These are phyloP conservation scores for Parathielavia hyrcaniae DNA, from an alignment of 495 filamentous ascomycete genomes.

Conservation along the genomic window DNA sequence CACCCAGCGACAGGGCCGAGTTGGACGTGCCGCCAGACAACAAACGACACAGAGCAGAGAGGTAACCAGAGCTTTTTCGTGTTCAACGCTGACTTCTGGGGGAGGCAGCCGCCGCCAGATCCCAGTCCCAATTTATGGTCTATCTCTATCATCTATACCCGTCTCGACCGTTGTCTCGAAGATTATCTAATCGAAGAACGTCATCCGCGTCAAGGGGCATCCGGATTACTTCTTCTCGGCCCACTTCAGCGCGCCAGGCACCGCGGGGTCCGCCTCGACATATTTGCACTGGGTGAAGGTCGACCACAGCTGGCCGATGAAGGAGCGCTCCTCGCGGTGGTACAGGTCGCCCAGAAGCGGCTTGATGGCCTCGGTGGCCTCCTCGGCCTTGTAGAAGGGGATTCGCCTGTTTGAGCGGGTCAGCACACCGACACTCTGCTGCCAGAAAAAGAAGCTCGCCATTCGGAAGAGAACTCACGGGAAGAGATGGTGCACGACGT, in stretches of 20 bases:
- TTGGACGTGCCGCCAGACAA: background rate
- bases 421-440: background rate
- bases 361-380: slow-evolving; percentile 76
- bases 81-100: background rate
- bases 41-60: background rate
- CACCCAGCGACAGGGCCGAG: background rate
- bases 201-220: background rate
- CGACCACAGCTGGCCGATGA: slow-evolving; percentile 35
- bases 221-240: slow-evolving; percentile 13
- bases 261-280: slow-evolving; percentile 31
- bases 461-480: slow-evolving; percentile 24
- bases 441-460: background rate
- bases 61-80: background rate
- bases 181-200: background rate
- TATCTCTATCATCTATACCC: slow-evolving; percentile 11
- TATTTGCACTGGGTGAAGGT: slow-evolving; percentile 33
- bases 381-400: slow-evolving; percentile 84
- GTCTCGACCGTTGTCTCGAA: background rate
- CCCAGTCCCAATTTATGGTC: slow-evolving; percentile 3
- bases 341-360: slow-evolving; percentile 75
- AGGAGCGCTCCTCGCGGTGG: slow-evolving; percentile 47
- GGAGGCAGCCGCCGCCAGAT: background rate
- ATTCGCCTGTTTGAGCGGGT: slow-evolving; percentile 49
- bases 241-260: slow-evolving; percentile 34
- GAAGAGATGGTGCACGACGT: slow-evolving; percentile 87